Evolutionary conservation across 108 stramenopile species (phyloP), one percentile per base, ranked within the genome.

Genomic region (Craspedostauros australis): DNA sequence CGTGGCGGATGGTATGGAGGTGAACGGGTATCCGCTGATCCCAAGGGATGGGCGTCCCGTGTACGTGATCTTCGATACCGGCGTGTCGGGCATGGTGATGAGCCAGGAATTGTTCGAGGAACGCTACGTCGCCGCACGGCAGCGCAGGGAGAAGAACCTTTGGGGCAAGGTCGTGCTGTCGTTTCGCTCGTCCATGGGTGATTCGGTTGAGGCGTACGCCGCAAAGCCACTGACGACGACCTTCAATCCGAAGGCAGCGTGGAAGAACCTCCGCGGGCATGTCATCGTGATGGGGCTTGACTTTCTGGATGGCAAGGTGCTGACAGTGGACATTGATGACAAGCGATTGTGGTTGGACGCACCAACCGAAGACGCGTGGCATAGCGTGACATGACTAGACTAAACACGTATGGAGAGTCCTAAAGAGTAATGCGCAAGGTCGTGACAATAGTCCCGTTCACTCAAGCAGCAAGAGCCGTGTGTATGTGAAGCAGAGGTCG

Each of bases 21-120:
- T 74, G 9, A 74, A 79, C 49, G 76, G 74, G 5, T 44, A 39
- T 25, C 61, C 64, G 9, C 58, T 77, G 14, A 39, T 42, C 34
- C 38, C 59, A 12, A 33, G 39, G 8, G 29, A 57, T 25, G 28
- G 45, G 46, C 39, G 32, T 21, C 62, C 70, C 32, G 62, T 73
- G 8, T 77, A 71, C 22, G 76, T 77, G 11, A 84, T 84, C 23
- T 77, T 84, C 50, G 82, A 84, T 34, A 84, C 82, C 4, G 82
- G 82, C 20, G 61, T 75, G 8, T 72, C 72, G n/a, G 82, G 80
- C 6, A 82, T 82, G 80, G 67, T 77, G 3, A 63, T 82, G 7
- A 64, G 62, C 30, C 64, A 51, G 18, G 70, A 77, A 19, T 37
- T 82, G 12, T 82, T 64, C 47, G 70, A 82, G 25, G 72, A 72